phyloP scores from a whole-genome alignment of 306 rosid genomes.

The Medicago ruthenica region DNA sequence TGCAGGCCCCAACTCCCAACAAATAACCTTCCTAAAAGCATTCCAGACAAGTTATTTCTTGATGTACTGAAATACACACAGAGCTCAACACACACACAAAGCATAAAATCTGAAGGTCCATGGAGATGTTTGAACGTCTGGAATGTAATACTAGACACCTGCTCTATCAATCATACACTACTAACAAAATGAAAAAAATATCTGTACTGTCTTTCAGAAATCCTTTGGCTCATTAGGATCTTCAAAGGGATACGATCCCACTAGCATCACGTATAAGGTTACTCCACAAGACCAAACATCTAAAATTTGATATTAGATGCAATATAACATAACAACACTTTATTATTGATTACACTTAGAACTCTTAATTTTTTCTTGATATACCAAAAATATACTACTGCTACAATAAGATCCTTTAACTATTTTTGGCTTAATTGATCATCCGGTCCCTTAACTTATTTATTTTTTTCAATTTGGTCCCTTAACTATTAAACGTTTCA shows the following conservation, averaged over 20 bases:
- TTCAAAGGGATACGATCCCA: conserved; percentile 91
- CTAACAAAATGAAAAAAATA: conserved; percentile 36
- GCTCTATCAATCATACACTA: conserved; percentile 34
- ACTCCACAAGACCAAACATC: conserved; percentile 99
- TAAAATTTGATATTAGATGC: conserved; percentile 63
- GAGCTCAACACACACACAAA: too few relatives aligned
- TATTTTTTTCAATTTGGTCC: too few relatives aligned
- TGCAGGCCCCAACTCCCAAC: too few relatives aligned
- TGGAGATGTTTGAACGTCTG: conserved; percentile 73
- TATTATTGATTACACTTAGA: not conserved
- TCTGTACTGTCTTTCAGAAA: conserved; percentile 89
- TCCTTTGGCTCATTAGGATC: conserved; percentile 89
- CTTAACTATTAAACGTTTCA: too few relatives aligned
- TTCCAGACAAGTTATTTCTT: too few relatives aligned
- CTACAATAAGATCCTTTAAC: conserved; percentile 8
- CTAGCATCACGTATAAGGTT: conserved; percentile 90
- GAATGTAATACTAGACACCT: conserved; percentile 84
- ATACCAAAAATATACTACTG: not conserved
- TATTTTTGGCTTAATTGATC: too few relatives aligned
- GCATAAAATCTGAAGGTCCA: too few relatives aligned
- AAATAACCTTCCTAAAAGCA: too few relatives aligned
- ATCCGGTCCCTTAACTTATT: too few relatives aligned
- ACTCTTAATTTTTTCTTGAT: not conserved
- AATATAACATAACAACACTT: conserved; percentile 22
- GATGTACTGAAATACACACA: too few relatives aligned